A percentile compares a stretch with the other conserved stretches of the same genome.
Evolutionary conservation across 1,284 basidiomycete genomes (phyloP).

Genomic region (Acaromyces ingoldii): DNA sequence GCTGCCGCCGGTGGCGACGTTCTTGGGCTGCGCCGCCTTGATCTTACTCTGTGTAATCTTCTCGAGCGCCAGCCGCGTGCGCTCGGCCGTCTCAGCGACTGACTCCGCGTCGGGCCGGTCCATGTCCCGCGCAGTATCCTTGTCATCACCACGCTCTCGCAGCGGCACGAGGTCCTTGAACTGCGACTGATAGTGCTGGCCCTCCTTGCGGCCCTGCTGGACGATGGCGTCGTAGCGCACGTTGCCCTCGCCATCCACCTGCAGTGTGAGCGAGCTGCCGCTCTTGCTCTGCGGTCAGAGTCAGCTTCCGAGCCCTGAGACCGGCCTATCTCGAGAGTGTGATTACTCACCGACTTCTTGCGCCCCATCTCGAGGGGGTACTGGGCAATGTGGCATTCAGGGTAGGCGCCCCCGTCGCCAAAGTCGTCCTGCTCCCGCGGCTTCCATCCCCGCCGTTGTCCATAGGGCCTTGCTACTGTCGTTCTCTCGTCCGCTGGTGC

Average conservation of each 20-base stretch:
- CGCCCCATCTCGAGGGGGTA: conserved; percentile 92
- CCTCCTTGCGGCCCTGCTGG: conserved; percentile 81
- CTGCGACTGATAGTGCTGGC: conserved; percentile 82
- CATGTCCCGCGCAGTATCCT: conserved; percentile 66
- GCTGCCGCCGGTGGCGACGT: conserved; percentile 30
- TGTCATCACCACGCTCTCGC: conserved; percentile 73
- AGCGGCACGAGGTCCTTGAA: conserved; percentile 97
- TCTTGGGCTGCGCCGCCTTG: conserved; percentile 81
- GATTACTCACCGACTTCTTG: conserved; percentile 60
- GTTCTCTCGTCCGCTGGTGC: not conserved
- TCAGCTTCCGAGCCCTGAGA: not conserved
- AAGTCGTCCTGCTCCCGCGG: conserved; percentile 77
- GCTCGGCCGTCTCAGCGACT: conserved; percentile 79
- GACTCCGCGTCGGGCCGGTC: conserved; percentile 88
- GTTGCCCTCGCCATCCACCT: conserved; percentile 92
- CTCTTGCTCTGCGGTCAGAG: conserved; percentile 58
- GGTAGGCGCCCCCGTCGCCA: conserved; percentile 89
- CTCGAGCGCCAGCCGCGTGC: conserved; percentile 84
- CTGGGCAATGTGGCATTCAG: conserved; percentile 94
- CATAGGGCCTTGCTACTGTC: conserved; percentile 66
- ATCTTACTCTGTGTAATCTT: conserved; percentile 91
- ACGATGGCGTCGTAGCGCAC: conserved; percentile 96
- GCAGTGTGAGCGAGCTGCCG: conserved; percentile 88
- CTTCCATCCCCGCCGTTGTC: conserved; percentile 79
- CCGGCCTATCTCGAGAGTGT: not conserved